These are phyloP conservation scores for Diaporthe sp. DNA, from an alignment of 2,329 filamentous ascomycete species.

Conservation along the genomic window DNA sequence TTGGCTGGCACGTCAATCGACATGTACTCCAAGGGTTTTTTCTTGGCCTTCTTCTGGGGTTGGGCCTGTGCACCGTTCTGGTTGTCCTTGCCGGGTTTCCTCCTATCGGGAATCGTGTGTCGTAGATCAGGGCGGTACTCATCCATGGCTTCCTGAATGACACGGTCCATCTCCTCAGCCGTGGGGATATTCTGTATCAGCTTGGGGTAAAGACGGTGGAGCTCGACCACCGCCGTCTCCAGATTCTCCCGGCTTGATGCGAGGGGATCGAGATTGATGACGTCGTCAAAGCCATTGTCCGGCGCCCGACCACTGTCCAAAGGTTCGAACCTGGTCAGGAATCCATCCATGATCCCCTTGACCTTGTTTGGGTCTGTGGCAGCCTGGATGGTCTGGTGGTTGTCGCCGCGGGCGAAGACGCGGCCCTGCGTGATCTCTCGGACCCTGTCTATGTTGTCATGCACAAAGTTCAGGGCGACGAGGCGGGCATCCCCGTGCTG, in stretches of 20 bases:
- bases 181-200: constrained; percentile 80
- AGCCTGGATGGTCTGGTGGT: constrained; percentile 97
- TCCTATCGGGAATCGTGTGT: constrained; percentile 78
- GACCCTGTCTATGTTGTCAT: constrained; percentile 82
- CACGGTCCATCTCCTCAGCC: constrained; percentile 81
- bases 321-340: constrained; percentile 87
- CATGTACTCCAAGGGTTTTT: constrained; percentile 70
- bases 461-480: constrained; percentile 90
- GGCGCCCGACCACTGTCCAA: constrained; percentile 76
- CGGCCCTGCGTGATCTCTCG: constrained; percentile 81
- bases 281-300: constrained; percentile 84
- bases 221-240: constrained; percentile 79
- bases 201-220: constrained; percentile 84
- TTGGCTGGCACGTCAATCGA: constrained; percentile 61
- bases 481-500: constrained; percentile 76
- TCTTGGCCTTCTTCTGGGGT: constrained; percentile 56
- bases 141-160: constrained; percentile 80
- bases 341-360: constrained; percentile 93
- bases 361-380: constrained; percentile 81
- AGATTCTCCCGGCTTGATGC: constrained; percentile 87
- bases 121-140: constrained; percentile 83
- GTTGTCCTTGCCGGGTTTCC: constrained; percentile 59
- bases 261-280: constrained; percentile 87
- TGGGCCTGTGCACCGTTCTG: constrained; percentile 51
- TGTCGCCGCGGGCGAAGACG: constrained; percentile 89